phyloP scores from a whole-genome alignment of 2,329 filamentous ascomycete species.

The Aureobasidium sp. region DNA sequence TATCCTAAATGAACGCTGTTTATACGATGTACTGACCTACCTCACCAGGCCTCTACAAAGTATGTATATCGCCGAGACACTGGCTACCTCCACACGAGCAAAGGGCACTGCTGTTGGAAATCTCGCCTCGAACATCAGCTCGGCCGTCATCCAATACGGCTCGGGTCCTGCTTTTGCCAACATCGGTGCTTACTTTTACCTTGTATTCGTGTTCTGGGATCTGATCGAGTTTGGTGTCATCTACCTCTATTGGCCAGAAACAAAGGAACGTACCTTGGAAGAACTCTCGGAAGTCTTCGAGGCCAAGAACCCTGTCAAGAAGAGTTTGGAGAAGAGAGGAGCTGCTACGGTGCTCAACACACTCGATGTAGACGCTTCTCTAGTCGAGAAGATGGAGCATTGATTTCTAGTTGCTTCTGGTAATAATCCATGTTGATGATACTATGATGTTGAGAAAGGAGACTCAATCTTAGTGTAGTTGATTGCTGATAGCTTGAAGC shows the following conservation, averaged over 20 bases:
- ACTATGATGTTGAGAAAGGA: background rate
- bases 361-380: background rate
- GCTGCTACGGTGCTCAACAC: slow-evolving; percentile 12
- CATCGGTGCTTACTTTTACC: slow-evolving; percentile 25
- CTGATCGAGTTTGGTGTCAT: slow-evolving; percentile 28
- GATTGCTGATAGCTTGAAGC: too few relatives aligned
- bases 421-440: background rate
- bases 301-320: slow-evolving; percentile 34
- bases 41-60: slow-evolving; percentile 25
- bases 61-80: slow-evolving; percentile 25
- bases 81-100: slow-evolving; percentile 25
- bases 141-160: slow-evolving; percentile 28
- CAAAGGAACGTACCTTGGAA: slow-evolving; percentile 38
- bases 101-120: slow-evolving; percentile 38
- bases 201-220: slow-evolving; percentile 29
- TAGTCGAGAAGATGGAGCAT: slow-evolving; percentile 8
- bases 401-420: background rate
- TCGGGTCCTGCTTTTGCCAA: slow-evolving; percentile 21
- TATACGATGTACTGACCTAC: background rate
- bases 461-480: background rate
- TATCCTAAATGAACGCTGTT: background rate
- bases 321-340: slow-evolving; percentile 17
- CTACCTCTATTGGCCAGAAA: slow-evolving; percentile 35
- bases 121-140: slow-evolving; percentile 29
- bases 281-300: slow-evolving; percentile 41